Evolutionary conservation across 192 early-diverging fungal genomes (phyloP), one percentile per base, ranked within the genome.

Genomic region (Coemansia sp.): DNA sequence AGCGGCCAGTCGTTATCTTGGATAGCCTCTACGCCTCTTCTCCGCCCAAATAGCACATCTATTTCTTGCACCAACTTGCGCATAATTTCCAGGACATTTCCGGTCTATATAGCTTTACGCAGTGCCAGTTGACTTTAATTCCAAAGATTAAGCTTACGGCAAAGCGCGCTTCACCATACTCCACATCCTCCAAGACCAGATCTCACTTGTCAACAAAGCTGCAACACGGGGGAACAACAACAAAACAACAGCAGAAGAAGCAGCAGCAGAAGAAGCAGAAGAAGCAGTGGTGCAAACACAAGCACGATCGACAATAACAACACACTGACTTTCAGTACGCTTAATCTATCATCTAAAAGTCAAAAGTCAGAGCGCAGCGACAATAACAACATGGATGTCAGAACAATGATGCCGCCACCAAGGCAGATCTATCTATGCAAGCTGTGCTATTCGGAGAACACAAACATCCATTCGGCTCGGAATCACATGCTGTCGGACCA

Each of bases 401-500:
- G 39, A 14, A 36, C 41, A 51, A 58, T 62, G 30, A 83, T 83
- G 80, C 80, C 75, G 14, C 80, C 80, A 12, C 80, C 80, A 0
- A 83, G 65, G 62, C 68, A 77, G 68, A 44, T 71, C 21, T 83
- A 83, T 66, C 75, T 83, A 63, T 83, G 80, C 75, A 83, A 83
- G 39, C 36, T 83, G 60, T 83, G 80, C 80, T 83, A 75, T 35
- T 39, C 75, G 20, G 64, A 65, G 39, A 68, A 68, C 66, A 77
- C 74, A 64, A 83, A 83, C 71, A 83, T 83, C 44, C 80, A 83
- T 52, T 83, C 75, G n/a, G 80, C 80, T 12, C 75, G 80, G 38
- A 83, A 77, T 66, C 80, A 83, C 63, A 68, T 83, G 63, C 66
- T 61, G 68, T 45, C 30, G 10, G 60, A 72, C 38, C 80, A 83